Percentiles rank a stretch among this genome's conserved stretches.
Conservation (phyloP, 2,329 filamentous ascomycete genomes). For the Trematosphaeria pertusa region DNA sequence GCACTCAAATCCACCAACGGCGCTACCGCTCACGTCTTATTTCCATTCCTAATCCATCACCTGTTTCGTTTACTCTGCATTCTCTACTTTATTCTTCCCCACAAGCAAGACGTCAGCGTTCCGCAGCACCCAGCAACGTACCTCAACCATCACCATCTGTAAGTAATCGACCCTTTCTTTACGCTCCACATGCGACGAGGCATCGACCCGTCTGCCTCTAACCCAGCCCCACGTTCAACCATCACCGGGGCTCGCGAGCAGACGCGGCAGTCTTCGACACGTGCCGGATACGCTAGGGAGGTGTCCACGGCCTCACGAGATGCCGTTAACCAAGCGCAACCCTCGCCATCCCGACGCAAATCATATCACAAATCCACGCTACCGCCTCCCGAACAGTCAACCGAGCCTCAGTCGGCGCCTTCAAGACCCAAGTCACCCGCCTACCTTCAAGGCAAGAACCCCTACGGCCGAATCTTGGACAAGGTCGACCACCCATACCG, state of each 20-base stretch:
- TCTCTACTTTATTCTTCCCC: conserved; percentile 10
- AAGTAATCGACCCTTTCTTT: neutral
- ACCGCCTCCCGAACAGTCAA: conserved; percentile 10
- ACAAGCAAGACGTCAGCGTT: conserved; percentile 16
- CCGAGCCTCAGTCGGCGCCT: conserved; percentile 9
- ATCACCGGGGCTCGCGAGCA: conserved; percentile 20
- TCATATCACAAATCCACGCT: conserved; percentile 13
- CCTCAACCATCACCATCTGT: neutral
- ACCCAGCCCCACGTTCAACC: conserved; percentile 21
- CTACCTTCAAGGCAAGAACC: conserved; percentile 41
- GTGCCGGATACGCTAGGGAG: conserved; percentile 20
- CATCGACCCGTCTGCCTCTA: conserved; percentile 26
- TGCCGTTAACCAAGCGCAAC: conserved; percentile 11
- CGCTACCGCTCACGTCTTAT: conserved; percentile 19
- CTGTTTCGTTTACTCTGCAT: conserved; percentile 8
- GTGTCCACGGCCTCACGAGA: conserved; percentile 7
- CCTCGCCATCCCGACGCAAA: conserved; percentile 14
- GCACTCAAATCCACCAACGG: conserved; percentile 25
- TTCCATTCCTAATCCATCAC: conserved; percentile 22
- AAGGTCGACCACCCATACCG: conserved; percentile 29
- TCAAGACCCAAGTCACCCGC: conserved; percentile 29
- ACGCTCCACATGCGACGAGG: conserved; percentile 30
- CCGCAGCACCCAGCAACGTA: conserved; percentile 1
- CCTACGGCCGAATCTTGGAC: conserved; percentile 40
- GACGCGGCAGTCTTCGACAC: conserved; percentile 15